phyloP scores from a whole-genome alignment of 306 rosid genomes.

The Citrullus mucosospermus region DNA sequence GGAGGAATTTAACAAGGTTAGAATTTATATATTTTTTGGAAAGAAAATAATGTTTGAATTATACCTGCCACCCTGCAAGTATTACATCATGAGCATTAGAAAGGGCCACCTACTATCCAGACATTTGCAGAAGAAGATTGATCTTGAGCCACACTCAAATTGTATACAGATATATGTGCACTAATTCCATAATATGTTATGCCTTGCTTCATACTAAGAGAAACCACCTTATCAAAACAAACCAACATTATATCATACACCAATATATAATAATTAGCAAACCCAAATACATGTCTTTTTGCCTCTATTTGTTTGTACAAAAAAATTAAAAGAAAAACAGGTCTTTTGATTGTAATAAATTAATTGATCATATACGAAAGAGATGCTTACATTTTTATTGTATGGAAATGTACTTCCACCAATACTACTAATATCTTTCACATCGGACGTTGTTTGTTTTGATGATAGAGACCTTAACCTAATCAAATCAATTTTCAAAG shows the following conservation, averaged over 20 bases:
- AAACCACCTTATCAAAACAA: neutral
- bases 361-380: neutral
- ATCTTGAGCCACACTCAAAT: neutral
- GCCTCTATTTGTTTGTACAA: too few species aligned
- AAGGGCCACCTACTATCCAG: slow-evolving; percentile 4
- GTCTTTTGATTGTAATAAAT: neutral
- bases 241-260: neutral
- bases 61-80: slow-evolving; percentile 5
- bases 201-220: neutral
- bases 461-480: neutral
- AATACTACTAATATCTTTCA: neutral
- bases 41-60: too few species aligned
- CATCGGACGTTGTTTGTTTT: neutral
- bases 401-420: neutral
- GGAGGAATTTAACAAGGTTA: neutral
- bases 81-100: neutral
- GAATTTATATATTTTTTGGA: neutral
- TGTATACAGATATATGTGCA: neutral
- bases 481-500: neutral
- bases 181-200: neutral
- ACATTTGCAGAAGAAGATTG: neutral
- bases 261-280: neutral
- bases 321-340: too few species aligned
- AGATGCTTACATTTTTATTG: neutral
- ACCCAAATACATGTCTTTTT: neutral